phyloP scores from a whole-genome alignment of 805 yeast species.

The Suhomyces faveliae region DNA sequence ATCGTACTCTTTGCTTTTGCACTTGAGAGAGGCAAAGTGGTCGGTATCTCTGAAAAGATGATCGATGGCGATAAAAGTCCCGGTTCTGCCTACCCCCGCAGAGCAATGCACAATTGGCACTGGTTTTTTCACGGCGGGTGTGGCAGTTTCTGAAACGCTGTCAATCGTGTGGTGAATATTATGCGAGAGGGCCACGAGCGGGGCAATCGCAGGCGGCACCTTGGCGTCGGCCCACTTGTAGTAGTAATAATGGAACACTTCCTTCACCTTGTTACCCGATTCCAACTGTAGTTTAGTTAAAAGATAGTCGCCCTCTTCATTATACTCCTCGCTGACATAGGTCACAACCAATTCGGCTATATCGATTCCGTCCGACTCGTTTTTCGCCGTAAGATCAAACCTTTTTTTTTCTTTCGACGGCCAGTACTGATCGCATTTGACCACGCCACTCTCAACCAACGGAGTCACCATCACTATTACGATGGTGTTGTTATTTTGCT shows the following conservation, averaged over 20 bases:
- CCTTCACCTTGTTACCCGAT: conserved; percentile 16
- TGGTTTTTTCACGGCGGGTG: conserved; percentile 6
- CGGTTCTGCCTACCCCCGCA: conserved; percentile 95
- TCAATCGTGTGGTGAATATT: conserved; percentile 13
- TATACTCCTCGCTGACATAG: conserved; percentile 17
- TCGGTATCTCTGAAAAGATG: conserved; percentile 29
- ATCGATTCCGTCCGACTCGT: conserved; percentile 22
- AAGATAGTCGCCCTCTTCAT: conserved; percentile 20
- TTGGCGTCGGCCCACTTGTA: conserved; percentile 46
- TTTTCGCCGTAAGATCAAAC: conserved; percentile 18
- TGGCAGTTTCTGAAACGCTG: neutral
- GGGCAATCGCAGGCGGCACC: conserved; percentile 34
- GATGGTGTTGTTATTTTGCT: conserved; percentile 23
- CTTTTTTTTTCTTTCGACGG: conserved; percentile 21
- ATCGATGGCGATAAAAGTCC: conserved; percentile 39
- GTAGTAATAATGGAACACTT: conserved; percentile 41
- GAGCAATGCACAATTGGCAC: conserved; percentile 66
- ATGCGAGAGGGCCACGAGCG: conserved; percentile 24
- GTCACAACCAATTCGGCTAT: conserved; percentile 16
- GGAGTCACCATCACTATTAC: conserved; percentile 52
- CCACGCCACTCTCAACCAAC: conserved; percentile 39
- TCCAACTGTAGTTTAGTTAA: conserved; percentile 28
- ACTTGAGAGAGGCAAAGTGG: conserved; percentile 19
- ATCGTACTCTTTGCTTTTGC: conserved; percentile 7
- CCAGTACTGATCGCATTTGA: conserved; percentile 45